Percentiles rank a stretch among this genome's conserved stretches.
These are phyloP conservation scores for Colletotrichum endophyticum DNA, from an alignment of 2,329 filamentous ascomycete genomes.

Conservation along the genomic window DNA sequence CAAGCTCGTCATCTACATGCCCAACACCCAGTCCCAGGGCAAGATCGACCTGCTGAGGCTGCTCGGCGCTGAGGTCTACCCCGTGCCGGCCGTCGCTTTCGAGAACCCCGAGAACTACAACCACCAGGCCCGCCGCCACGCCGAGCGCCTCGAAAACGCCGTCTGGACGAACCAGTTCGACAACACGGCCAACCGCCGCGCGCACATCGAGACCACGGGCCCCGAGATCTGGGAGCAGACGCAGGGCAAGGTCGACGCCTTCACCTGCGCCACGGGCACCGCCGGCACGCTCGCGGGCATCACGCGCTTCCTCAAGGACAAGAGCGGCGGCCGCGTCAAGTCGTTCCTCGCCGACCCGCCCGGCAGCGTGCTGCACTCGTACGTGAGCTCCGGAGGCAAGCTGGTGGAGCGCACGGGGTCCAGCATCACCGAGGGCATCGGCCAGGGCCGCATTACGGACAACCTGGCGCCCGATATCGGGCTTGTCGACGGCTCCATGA, in stretches of 20 bases:
- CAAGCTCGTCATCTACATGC: constrained; percentile 98
- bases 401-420: constrained; percentile 81
- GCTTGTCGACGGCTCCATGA: constrained; percentile 82
- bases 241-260: constrained; percentile 82
- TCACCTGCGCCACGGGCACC: constrained; percentile 94
- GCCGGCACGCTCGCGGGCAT: constrained; percentile 89
- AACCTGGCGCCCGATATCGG: constrained; percentile 87
- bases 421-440: constrained; percentile 97
- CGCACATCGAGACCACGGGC: constrained; percentile 95
- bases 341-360: constrained; percentile 92
- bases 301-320: constrained; percentile 87
- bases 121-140: constrained; percentile 90
- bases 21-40: constrained; percentile 96
- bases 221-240: constrained; percentile 98
- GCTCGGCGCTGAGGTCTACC: constrained; percentile 92
- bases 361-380: constrained; percentile 90
- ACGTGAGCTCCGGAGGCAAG: constrained; percentile 84
- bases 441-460: constrained; percentile 94
- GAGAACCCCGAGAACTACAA: constrained; percentile 98
- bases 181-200: constrained; percentile 90
- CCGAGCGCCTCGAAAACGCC: constrained; percentile 83
- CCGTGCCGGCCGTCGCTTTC: constrained; percentile 93
- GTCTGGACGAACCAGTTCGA: constrained; percentile 99
- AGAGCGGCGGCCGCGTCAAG: constrained; percentile 79
- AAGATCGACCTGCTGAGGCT: constrained; percentile 94